Evolutionary conservation across 179 eudicot genomes (phyloP).

Genomic region (Carnegiea gigantea): DNA sequence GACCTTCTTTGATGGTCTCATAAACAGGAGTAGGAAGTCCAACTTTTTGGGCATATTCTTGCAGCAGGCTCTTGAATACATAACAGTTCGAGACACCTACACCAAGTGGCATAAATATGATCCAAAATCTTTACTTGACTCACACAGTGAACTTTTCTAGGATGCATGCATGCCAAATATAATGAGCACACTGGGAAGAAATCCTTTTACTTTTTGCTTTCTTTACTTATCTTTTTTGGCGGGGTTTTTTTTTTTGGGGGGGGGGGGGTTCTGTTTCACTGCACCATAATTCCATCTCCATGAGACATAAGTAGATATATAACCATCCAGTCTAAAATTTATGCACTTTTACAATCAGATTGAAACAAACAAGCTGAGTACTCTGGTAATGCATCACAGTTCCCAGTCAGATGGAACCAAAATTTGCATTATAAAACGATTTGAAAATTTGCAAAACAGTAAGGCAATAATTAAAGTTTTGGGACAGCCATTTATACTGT

Average conservation of each 20-base stretch:
- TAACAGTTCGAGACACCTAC: conserved; percentile 81
- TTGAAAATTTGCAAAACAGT: background rate
- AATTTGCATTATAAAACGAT: background rate
- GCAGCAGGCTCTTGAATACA: conserved; percentile 91
- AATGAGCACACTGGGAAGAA: background rate
- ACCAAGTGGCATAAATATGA: conserved; percentile 13
- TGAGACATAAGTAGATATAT: background rate
- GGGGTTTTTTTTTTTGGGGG: background rate
- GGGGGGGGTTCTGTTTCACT: background rate
- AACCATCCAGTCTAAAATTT: background rate
- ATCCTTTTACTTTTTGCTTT: background rate
- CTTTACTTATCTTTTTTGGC: background rate
- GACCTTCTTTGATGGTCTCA: conserved; percentile 88
- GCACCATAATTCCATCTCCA: background rate
- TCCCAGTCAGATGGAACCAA: background rate
- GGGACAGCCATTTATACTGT: background rate
- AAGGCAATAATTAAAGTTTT: background rate
- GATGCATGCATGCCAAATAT: background rate
- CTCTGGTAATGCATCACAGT: background rate
- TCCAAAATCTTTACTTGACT: background rate
- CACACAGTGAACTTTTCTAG: background rate
- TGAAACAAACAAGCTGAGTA: background rate
- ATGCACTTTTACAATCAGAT: background rate
- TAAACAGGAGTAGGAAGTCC: conserved; percentile 73
- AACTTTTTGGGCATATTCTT: conserved; percentile 87